Conservation (phyloP, 768 basidiomycete species). For the Boletus subcaerulescens region DNA sequence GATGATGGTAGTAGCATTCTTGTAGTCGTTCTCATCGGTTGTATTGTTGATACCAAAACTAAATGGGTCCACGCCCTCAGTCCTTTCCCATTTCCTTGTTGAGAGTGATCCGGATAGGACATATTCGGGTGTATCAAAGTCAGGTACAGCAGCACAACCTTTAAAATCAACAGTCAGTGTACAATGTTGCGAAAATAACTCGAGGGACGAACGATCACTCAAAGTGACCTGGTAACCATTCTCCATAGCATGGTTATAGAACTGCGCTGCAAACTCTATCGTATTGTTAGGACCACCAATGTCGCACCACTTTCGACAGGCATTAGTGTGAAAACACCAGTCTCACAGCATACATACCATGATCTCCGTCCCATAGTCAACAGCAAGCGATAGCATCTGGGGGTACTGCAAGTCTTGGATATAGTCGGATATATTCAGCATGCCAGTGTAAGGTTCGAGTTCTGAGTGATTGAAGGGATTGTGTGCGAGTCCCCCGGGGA, state of each 20-base stretch:
- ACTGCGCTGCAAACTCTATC: conserved; percentile 42
- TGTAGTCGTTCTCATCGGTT: conserved; percentile 44
- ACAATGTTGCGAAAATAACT: background rate
- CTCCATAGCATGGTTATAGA: conserved; percentile 42
- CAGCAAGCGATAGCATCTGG: conserved; percentile 49
- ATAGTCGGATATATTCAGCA: conserved; percentile 48
- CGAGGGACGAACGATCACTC: conserved; percentile 36
- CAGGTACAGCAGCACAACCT: conserved; percentile 50
- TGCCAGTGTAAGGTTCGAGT: conserved; percentile 55
- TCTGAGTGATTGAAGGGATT: conserved; percentile 46
- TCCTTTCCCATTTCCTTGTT: conserved; percentile 53
- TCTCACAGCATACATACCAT: conserved; percentile 37
- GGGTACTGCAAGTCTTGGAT: conserved; percentile 48
- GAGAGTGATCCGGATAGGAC: conserved; percentile 45
- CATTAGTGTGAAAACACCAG: conserved; percentile 7
- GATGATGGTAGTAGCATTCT: conserved; percentile 47
- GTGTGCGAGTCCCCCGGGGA: conserved; percentile 54
- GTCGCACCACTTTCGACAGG: conserved; percentile 47
- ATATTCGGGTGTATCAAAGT: conserved; percentile 59
- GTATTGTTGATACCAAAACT: conserved; percentile 48
- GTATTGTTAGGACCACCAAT: conserved; percentile 51
- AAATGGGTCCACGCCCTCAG: conserved; percentile 55
- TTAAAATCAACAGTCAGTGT: background rate
- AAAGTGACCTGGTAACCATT: conserved; percentile 46
- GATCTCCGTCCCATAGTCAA: conserved; percentile 50